A percentile compares a stretch with the other conserved stretches of the same genome.
phyloP scores from a whole-genome alignment of 2,329 filamentous ascomycete species.

The Venturia aucupariae region DNA sequence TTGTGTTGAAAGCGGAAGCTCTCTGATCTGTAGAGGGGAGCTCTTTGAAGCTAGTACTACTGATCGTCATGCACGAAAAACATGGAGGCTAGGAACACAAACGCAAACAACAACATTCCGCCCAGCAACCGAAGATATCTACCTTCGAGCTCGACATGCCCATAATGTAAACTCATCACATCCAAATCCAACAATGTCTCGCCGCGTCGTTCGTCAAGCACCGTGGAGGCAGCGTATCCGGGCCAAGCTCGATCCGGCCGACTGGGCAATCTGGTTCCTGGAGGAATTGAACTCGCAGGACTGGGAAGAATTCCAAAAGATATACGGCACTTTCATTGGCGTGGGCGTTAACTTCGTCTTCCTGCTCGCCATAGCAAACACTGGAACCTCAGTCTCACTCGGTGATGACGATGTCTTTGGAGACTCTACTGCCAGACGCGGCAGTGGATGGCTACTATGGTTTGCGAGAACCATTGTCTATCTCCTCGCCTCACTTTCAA shows the following conservation, averaged over 20 bases:
- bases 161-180: slow-evolving; percentile 15
- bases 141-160: neutral
- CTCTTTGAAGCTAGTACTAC: neutral
- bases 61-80: neutral
- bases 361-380: slow-evolving; percentile 74
- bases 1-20: neutral
- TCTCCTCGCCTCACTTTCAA: slow-evolving; percentile 56
- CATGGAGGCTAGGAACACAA: neutral
- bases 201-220: slow-evolving; percentile 67
- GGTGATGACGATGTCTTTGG: slow-evolving; percentile 76
- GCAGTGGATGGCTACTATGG: slow-evolving; percentile 12
- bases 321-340: slow-evolving; percentile 67
- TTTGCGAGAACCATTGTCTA: slow-evolving; percentile 55
- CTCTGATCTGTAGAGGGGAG: neutral
- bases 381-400: slow-evolving; percentile 37
- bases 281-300: slow-evolving; percentile 88
- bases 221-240: slow-evolving; percentile 74
- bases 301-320: slow-evolving; percentile 69
- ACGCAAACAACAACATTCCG: slow-evolving; percentile 8
- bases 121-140: slow-evolving; percentile 3
- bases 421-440: slow-evolving; percentile 41
- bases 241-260: slow-evolving; percentile 73
- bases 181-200: slow-evolving; percentile 47
- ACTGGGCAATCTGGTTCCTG: slow-evolving; percentile 82
- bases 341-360: slow-evolving; percentile 69